Evolutionary conservation across 768 basidiomycete species (phyloP).

Genomic region (Tremella yokohamensis): DNA sequence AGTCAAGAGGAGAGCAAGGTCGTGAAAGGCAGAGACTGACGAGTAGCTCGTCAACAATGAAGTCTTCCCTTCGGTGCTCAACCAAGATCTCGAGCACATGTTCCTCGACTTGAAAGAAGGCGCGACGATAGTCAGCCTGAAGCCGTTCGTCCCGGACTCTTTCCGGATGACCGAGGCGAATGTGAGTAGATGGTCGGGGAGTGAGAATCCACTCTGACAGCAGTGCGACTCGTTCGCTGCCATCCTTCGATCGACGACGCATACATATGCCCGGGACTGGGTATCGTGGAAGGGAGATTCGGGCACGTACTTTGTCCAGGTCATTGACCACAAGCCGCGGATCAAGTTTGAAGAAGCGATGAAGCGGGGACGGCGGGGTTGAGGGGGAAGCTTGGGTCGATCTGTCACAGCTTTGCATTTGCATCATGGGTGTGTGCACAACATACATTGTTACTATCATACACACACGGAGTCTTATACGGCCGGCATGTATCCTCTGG

Average conservation of each 20-base stretch:
- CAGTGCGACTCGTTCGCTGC: constrained; percentile 47
- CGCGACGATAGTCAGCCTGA: constrained; percentile 80
- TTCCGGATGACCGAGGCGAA: constrained; percentile 81
- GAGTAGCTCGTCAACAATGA: constrained; percentile 49
- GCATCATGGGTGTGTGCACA: too few relatives aligned
- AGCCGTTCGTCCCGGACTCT: constrained; percentile 69
- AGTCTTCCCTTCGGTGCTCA: constrained; percentile 58
- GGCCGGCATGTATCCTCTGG: too few relatives aligned
- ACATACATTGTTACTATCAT: too few relatives aligned
- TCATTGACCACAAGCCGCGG: constrained; percentile 37
- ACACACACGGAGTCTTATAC: too few relatives aligned
- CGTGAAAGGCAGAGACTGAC: constrained; percentile 3
- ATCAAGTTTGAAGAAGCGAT: constrained; percentile 37
- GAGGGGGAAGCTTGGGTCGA: neutral
- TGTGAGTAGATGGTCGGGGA: constrained; percentile 52
- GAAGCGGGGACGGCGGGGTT: constrained; percentile 16
- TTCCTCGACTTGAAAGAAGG: constrained; percentile 94
- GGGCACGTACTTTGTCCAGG: constrained; percentile 38
- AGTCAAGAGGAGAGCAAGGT: constrained; percentile 40
- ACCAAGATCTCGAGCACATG: constrained; percentile 77
- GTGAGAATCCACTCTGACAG: neutral
- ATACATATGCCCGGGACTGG: constrained; percentile 40
- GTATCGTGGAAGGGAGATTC: constrained; percentile 46
- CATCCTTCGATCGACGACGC: constrained; percentile 26
- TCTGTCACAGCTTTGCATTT: too few relatives aligned